Base-by-base conservation (phyloP, 352 stramenopile genomes). In the Globisporangium sylvaticum region DNA sequence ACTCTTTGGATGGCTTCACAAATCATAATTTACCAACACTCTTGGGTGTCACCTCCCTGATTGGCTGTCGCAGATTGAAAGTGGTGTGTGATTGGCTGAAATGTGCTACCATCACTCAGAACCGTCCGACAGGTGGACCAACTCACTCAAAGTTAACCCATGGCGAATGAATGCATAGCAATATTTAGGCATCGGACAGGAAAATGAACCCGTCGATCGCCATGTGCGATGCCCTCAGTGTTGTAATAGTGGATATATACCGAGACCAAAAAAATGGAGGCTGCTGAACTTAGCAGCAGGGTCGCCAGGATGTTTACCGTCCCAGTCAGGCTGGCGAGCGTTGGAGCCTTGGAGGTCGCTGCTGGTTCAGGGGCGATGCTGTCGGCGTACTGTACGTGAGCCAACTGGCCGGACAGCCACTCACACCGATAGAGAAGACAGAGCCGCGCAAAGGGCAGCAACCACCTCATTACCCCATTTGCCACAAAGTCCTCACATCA, bases 381-480 rank as follows among this genome's bases (percentile, higher is more conserved):
- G 39, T 20, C 39, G 39, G 39, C n/a, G 15, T 48, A n/a, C 39
- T 48, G 39, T 9, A 48, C 14, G 15, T n/a, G 3, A 48, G 39
- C 15, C 39, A n/a, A 20, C 39, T 15, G 9, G 4, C 2, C n/a
- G 14, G 39, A 9, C 20, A 27, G 20, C 15, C 46, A 4, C 20
- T 53, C 25, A 52, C 27, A 29, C 20, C 18, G 22, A 7, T 4
- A 9, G 39, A 48, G 39, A 48, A 48, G 14, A 9, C 39, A 32
- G 20, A 42, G 20, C n/a, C 20, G 20, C 15, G 14, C 15, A 55
- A 24, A 29, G 58, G 29, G 48, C 10, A 55, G 62, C 24, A 53
- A 14, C 62, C 62, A 67, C 62, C 50, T 67, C 62, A 67, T 67
- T 67, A 67, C 52, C 48, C 39, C 15, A 61, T 22, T 55, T 67